These are phyloP conservation scores for Cystofilobasidium bisporidii DNA, from an alignment of 768 basidiomycete species.

Conservation along the genomic window DNA sequence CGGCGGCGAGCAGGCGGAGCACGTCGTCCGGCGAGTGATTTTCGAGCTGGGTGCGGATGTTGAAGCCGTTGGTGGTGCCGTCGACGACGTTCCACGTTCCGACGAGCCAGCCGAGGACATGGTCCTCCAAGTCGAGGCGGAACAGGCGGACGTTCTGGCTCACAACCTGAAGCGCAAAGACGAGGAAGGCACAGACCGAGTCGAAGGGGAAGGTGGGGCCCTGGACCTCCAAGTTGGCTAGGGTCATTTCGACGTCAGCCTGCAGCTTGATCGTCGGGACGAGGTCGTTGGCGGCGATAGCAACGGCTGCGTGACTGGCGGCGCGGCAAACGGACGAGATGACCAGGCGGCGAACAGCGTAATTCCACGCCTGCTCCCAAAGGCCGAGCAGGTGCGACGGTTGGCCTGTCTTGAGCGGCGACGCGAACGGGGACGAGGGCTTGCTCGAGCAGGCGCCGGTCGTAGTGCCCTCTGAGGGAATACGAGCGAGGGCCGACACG, in stretches of 20 bases:
- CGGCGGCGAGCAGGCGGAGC: constrained; percentile 53
- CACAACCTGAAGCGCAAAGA: constrained; percentile 58
- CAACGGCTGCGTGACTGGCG: constrained; percentile 61
- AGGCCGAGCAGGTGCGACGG: not conserved
- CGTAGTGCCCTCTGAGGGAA: constrained; percentile 36
- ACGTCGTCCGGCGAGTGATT: constrained; percentile 53
- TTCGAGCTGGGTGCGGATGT: constrained; percentile 45
- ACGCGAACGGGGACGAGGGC: constrained; percentile 9
- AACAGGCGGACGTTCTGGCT: constrained; percentile 73
- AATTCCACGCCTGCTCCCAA: constrained; percentile 76
- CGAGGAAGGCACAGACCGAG: constrained; percentile 75
- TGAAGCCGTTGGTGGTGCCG: constrained; percentile 42
- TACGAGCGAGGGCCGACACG: constrained; percentile 59
- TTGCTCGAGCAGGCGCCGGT: not conserved
- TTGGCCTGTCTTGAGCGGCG: not conserved
- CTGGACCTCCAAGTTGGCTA: constrained; percentile 78
- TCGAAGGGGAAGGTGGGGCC: constrained; percentile 80
- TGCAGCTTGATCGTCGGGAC: constrained; percentile 42
- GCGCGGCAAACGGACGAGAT: constrained; percentile 63
- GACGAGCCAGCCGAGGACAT: constrained; percentile 68
- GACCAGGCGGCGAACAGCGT: constrained; percentile 64
- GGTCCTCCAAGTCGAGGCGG: constrained; percentile 76
- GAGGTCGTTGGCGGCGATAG: constrained; percentile 44
- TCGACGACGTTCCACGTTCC: constrained; percentile 57
- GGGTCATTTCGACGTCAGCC: constrained; percentile 64